A percentile compares a stretch with the other conserved stretches of the same genome.
These are phyloP conservation scores for Taxillus chinensis DNA, from an alignment of 164 flowering plant genomes.

Conservation along the genomic window DNA sequence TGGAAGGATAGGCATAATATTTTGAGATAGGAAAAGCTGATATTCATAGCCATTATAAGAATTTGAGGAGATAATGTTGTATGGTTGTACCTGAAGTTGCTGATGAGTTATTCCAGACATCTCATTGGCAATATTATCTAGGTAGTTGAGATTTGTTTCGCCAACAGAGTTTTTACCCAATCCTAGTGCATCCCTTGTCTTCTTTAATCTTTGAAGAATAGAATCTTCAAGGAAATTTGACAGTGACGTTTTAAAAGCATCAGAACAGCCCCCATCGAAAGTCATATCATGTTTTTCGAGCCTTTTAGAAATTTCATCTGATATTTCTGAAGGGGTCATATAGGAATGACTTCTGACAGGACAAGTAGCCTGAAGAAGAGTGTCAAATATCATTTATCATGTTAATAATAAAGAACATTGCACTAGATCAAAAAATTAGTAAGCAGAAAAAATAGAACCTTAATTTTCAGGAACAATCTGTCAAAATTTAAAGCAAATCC, in stretches of 20 bases:
- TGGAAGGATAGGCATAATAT: no score
- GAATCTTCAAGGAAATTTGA: constrained; percentile 27
- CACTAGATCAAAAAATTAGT: not conserved
- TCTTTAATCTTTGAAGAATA: constrained; percentile 11
- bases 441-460: constrained; percentile 30
- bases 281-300: constrained; percentile 27
- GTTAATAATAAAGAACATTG: not conserved
- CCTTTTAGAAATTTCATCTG: constrained; percentile 19
- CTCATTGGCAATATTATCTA: constrained; percentile 36
- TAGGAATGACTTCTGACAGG: constrained; percentile 28
- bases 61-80: no score
- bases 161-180: constrained; percentile 20
- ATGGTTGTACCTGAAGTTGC: constrained; percentile 60
- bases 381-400: not conserved
- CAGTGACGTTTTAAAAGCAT: constrained; percentile 37
- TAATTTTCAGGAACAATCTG: constrained; percentile 56
- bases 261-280: constrained; percentile 41
- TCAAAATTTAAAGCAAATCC: constrained; percentile 74
- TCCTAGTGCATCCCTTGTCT: constrained; percentile 18
- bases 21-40: no score
- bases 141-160: constrained; percentile 8
- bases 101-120: constrained; percentile 48
- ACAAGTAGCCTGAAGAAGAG: constrained; percentile 64
- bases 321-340: constrained; percentile 39
- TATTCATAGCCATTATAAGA: no score